Evolutionary conservation across 2,329 filamentous ascomycete species (phyloP).

Genomic region (Aaosphaeria arxii): DNA sequence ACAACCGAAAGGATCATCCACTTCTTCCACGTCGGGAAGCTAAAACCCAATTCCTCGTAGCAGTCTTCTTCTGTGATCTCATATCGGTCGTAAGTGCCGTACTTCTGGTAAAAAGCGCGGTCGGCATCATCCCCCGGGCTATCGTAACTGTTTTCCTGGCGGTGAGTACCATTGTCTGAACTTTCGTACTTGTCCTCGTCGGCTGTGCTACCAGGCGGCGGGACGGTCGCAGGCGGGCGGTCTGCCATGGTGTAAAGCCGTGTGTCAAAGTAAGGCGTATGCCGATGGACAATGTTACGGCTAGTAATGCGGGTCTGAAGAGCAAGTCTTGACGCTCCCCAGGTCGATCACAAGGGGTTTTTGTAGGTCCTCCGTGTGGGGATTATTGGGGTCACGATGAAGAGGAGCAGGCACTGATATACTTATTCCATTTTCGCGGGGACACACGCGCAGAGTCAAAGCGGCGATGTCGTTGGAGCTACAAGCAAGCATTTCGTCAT

Average conservation of each 20-base stretch:
- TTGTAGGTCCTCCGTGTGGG: too few species aligned
- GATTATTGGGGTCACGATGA: too few species aligned
- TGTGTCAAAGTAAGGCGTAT: background rate
- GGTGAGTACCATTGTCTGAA: conserved; percentile 7
- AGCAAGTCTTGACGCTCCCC: background rate
- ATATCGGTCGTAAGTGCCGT: conserved; percentile 43
- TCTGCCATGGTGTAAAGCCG: conserved; percentile 5
- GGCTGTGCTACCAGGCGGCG: conserved; percentile 9
- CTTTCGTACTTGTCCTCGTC: conserved; percentile 22
- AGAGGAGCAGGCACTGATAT: too few species aligned
- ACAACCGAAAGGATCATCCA: conserved; percentile 53
- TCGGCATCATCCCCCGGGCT: conserved; percentile 17
- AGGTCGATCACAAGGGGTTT: background rate
- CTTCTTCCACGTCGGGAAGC: conserved; percentile 50
- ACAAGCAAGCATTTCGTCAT: conserved; percentile 10
- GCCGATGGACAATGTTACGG: background rate
- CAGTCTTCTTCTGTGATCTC: conserved; percentile 50
- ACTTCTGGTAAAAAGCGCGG: conserved; percentile 27
- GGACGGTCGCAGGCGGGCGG: conserved; percentile 11
- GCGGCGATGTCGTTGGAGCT: background rate
- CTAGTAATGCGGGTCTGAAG: background rate
- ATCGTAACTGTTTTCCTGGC: conserved; percentile 6
- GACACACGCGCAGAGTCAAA: background rate
- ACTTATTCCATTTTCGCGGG: background rate
- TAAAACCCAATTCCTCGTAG: conserved; percentile 50